These are phyloP conservation scores for Metschnikowia koreensis DNA, from an alignment of 805 yeast genomes.

Conservation along the genomic window DNA sequence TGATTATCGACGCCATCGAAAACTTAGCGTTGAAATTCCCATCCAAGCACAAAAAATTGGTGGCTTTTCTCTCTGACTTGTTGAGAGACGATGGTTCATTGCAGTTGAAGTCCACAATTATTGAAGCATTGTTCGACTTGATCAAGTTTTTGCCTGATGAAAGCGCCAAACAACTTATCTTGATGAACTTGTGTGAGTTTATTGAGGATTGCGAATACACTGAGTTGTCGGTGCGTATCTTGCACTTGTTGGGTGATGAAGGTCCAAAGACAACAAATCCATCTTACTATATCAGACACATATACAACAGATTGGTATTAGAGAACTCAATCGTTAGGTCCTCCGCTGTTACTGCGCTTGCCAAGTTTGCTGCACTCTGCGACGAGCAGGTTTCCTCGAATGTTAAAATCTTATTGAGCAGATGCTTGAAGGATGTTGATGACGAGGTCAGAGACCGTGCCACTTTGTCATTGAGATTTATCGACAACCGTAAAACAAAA, in stretches of 20 bases:
- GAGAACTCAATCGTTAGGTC: slow-evolving; percentile 95
- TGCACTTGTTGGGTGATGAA: slow-evolving; percentile 89
- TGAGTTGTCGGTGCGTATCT: slow-evolving; percentile 86
- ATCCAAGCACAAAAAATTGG: slow-evolving; percentile 77
- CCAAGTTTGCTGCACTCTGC: slow-evolving; percentile 81
- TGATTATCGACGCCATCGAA: slow-evolving; percentile 92
- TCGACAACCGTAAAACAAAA: slow-evolving; percentile 35
- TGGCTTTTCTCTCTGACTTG: slow-evolving; percentile 75
- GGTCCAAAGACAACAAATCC: slow-evolving; percentile 89
- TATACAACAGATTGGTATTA: slow-evolving; percentile 92
- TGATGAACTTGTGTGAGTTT: slow-evolving; percentile 90
- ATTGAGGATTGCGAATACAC: slow-evolving; percentile 98
- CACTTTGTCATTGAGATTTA: slow-evolving; percentile 72
- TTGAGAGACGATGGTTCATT: slow-evolving; percentile 91
- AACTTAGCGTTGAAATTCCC: slow-evolving; percentile 93
- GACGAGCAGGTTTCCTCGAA: slow-evolving; percentile 67
- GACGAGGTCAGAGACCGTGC: slow-evolving; percentile 99
- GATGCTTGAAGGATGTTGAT: slow-evolving; percentile 85
- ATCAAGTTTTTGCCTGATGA: slow-evolving; percentile 75
- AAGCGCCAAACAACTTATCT: slow-evolving; percentile 73
- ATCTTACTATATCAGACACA: slow-evolving; percentile 88
- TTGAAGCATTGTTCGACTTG: slow-evolving; percentile 90
- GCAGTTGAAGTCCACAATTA: slow-evolving; percentile 78
- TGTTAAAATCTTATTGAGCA: slow-evolving; percentile 68
- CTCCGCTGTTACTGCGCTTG: slow-evolving; percentile 88